phyloP scores from a whole-genome alignment of 495 filamentous ascomycete genomes.

The Aspergillus baeticus region DNA sequence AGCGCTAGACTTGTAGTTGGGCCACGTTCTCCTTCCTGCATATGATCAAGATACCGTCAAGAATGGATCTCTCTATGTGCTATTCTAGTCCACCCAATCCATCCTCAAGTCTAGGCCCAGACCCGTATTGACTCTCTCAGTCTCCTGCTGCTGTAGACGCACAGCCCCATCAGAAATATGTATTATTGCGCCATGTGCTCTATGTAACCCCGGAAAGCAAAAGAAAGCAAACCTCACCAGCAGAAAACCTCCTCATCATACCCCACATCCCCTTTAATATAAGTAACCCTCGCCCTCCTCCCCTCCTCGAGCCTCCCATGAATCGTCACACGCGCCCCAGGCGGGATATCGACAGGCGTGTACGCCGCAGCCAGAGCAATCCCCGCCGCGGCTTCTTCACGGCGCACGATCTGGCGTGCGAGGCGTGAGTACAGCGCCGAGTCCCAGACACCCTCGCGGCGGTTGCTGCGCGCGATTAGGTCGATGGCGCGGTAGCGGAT shows the following conservation, averaged over 20 bases:
- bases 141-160: no score
- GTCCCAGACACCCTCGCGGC: constrained; percentile 60
- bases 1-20: no score
- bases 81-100: no score
- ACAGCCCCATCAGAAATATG: no score
- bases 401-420: constrained; percentile 46
- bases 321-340: constrained; percentile 9
- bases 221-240: no score
- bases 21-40: no score
- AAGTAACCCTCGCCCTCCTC: background rate
- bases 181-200: no score
- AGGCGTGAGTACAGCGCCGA: constrained; percentile 53
- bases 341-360: constrained; percentile 10
- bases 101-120: no score
- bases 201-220: no score
- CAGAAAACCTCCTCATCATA: background rate
- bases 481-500: constrained; percentile 8
- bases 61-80: no score
- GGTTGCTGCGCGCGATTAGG: background rate
- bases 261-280: background rate
- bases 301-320: background rate
- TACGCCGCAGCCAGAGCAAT: constrained; percentile 11
- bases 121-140: no score
- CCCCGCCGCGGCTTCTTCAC: constrained; percentile 46
- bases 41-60: no score